phyloP scores from a whole-genome alignment of 2,329 filamentous ascomycete species.

The Ilyonectria mors-panacis region DNA sequence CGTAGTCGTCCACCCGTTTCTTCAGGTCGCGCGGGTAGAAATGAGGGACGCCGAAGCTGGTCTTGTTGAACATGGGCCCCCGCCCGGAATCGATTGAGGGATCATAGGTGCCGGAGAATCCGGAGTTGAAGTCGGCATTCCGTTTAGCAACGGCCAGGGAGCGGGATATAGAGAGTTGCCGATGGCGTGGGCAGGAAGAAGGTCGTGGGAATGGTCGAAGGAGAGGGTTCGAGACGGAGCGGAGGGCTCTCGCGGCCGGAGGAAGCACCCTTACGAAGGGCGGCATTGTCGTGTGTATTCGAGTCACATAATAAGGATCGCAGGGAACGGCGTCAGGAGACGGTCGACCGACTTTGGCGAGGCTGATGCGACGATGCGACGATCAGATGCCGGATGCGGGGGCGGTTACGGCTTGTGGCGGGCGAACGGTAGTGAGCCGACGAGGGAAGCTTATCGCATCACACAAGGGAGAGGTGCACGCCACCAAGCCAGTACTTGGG shows the following conservation, averaged over 20 bases:
- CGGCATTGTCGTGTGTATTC: slow-evolving; percentile 40
- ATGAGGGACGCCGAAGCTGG: slow-evolving; percentile 71
- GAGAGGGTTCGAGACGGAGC: slow-evolving; percentile 27
- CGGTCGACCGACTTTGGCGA: slow-evolving; percentile 37
- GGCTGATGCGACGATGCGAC: slow-evolving; percentile 39
- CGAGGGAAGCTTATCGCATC: slow-evolving; percentile 33
- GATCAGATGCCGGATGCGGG: slow-evolving; percentile 44
- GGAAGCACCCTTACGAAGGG: slow-evolving; percentile 46
- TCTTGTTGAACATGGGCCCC: slow-evolving; percentile 73
- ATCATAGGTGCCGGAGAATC: slow-evolving; percentile 73
- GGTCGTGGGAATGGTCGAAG: slow-evolving; percentile 20
- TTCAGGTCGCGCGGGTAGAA: slow-evolving; percentile 82
- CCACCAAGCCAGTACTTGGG: background rate
- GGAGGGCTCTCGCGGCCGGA: slow-evolving; percentile 32
- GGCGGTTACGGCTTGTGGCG: slow-evolving; percentile 38
- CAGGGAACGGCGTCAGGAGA: slow-evolving; percentile 36
- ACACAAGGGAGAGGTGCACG: background rate
- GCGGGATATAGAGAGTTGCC: slow-evolving; percentile 45
- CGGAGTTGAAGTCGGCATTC: slow-evolving; percentile 67
- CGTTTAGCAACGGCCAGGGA: slow-evolving; percentile 55
- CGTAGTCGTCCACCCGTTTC: slow-evolving; percentile 93
- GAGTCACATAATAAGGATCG: slow-evolving; percentile 43
- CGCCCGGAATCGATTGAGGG: slow-evolving; percentile 66
- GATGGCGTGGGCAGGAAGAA: slow-evolving; percentile 32
- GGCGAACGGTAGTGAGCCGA: slow-evolving; percentile 31